These are phyloP conservation scores for Asparagopsis taxiformis DNA, from an alignment of 31 red algal species.

Conservation along the genomic window DNA sequence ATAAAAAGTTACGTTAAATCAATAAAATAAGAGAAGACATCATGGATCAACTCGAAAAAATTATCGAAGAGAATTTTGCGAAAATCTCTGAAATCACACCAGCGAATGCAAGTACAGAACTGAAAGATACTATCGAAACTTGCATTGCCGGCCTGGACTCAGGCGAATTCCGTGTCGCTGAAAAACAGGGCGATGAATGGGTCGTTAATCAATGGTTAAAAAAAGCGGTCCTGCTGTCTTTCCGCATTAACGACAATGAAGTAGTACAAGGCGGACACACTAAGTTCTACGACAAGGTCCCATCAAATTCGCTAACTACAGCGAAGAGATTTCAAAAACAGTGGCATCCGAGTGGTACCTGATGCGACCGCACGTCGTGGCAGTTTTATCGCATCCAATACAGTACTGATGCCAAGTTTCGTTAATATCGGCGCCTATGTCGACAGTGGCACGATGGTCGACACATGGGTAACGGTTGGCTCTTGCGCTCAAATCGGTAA, in stretches of 20 bases:
- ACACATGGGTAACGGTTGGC: constrained; percentile 10
- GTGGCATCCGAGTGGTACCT: constrained; percentile 7
- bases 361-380: constrained; percentile 1
- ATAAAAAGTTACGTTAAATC: too few species aligned
- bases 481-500: constrained; percentile 19
- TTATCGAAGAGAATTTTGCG: too few species aligned
- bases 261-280: not conserved
- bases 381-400: not conserved
- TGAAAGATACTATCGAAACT: too few species aligned
- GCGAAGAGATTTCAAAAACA: not conserved
- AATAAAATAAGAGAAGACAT: too few species aligned
- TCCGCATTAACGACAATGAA: not conserved
- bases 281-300: constrained; percentile 13
- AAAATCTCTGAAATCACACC: too few species aligned
- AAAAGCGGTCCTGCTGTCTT: constrained; percentile 3
- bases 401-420: constrained; percentile 16
- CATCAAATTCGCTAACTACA: too few species aligned
- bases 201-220: constrained; percentile 9
- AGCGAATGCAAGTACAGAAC: too few species aligned
- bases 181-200: constrained; percentile 1
- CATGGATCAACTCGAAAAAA: too few species aligned
- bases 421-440: constrained; percentile 19
- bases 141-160: too few species aligned
- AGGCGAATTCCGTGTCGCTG: constrained; percentile 6
- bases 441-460: constrained; percentile 8